Evolutionary conservation across 306 rosid genomes (phyloP), one percentile per base, ranked within the genome.

Genomic region (Senna siamea): DNA sequence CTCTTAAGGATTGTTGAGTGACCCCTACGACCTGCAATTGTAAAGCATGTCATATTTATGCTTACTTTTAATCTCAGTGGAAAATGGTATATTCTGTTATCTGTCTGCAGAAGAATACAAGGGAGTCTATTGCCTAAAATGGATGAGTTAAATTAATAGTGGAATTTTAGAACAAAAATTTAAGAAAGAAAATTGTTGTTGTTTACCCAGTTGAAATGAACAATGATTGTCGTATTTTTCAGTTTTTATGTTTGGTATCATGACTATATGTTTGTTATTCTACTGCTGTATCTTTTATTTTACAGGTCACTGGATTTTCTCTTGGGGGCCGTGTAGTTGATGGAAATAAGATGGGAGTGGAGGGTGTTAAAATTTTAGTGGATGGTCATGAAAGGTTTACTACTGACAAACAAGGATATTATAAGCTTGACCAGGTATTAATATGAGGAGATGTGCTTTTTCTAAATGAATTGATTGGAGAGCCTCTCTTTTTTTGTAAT

Each of bases 281-380:
- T 73, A 14, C 50, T 69, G 38, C 48, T 43, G 19, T 68, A 66
- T 72, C 57, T 44, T 66, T 40, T 47, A 34, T 74, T 72, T 83
- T 48, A 32, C 72, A 94, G 99, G 98, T 94, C 60, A 94, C 99
- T 78, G 99, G 99, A 74, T 94, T 94, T 86, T 94, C 99, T 81
- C 84, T 94, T 65, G 99, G 99, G 53, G 99, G 99, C 48, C 89
- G 96, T 53, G 99, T 90, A 34, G 84, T 94, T 75, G 96, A 92
- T 84, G 99, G 95, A 74, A 88, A 92, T 76, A 81, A 79, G 53
- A 60, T 85, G 66, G 99, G 99, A 64, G 92, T 94, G 66, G 96
- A 88, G 75, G 96, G 98, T 66, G 99, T 90, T 69, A 85, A 86
- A 84, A 85, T 94, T 80, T 84, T 84, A 54, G 93, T 94, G 78